A percentile compares a stretch with the other conserved stretches of the same genome.
Conservation (phyloP, 2,329 filamentous ascomycete species). For the Graphium sp. region DNA sequence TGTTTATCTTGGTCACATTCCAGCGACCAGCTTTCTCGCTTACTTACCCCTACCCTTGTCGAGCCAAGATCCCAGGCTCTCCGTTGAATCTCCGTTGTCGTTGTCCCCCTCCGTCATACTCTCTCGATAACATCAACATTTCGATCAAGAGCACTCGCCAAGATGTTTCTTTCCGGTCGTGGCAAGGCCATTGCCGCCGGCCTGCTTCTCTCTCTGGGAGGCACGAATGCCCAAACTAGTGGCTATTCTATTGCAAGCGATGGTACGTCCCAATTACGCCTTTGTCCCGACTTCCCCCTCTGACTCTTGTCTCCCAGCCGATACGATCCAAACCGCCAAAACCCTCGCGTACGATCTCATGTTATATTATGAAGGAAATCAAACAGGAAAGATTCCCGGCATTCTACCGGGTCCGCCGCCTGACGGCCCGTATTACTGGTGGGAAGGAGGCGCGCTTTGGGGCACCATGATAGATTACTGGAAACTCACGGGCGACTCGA, state of each 20-base stretch:
- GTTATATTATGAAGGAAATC: slow-evolving; percentile 31
- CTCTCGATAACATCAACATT: too few species aligned
- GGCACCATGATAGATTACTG: slow-evolving; percentile 55
- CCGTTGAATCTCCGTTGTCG: too few species aligned
- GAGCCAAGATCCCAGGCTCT: too few species aligned
- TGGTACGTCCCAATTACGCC: slow-evolving; percentile 1
- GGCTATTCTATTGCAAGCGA: too few species aligned
- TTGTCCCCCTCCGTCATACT: too few species aligned
- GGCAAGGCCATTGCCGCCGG: background rate
- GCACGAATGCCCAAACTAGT: too few species aligned
- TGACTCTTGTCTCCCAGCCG: slow-evolving; percentile 14
- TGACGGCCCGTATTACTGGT: slow-evolving; percentile 52
- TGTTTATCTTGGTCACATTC: background rate
- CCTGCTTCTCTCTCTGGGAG: too few species aligned
- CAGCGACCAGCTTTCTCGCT: too few species aligned
- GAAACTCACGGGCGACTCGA: slow-evolving; percentile 46
- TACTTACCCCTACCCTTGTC: too few species aligned
- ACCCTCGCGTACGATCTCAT: slow-evolving; percentile 32
- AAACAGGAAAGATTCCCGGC: slow-evolving; percentile 33
- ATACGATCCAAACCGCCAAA: slow-evolving; percentile 26
- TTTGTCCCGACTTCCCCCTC: background rate
- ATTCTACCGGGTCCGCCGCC: slow-evolving; percentile 38
- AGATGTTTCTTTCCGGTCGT: background rate
- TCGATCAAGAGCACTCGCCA: background rate
- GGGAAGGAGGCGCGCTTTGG: slow-evolving; percentile 55